Conservation (phyloP, 75 land plant genomes). For the Isoetes taiwanensis region DNA sequence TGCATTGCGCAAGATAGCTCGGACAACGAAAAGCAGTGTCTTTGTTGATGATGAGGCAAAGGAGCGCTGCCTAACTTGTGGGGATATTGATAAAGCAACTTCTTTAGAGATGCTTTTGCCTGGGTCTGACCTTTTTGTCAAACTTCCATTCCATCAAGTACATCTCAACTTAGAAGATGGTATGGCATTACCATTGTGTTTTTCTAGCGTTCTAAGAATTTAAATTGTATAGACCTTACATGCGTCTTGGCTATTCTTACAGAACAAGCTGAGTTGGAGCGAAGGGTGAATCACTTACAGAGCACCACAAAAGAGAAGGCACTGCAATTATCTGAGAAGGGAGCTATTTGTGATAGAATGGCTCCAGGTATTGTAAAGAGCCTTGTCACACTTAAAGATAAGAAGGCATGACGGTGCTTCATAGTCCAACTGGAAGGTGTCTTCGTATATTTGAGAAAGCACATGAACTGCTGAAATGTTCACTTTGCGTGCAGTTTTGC, state of each 20-base stretch:
- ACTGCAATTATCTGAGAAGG: constrained; percentile 53
- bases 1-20: constrained; percentile 62
- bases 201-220: background rate
- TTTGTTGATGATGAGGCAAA: constrained; percentile 40
- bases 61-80: constrained; percentile 73
- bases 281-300: constrained; percentile 51
- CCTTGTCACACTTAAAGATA: constrained; percentile 53
- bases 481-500: too few relatives aligned
- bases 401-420: too few relatives aligned
- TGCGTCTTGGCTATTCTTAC: background rate
- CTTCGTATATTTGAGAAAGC: too few relatives aligned
- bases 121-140: constrained; percentile 69
- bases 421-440: too few relatives aligned
- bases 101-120: constrained; percentile 64
- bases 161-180: constrained; percentile 72
- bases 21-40: constrained; percentile 74
- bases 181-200: constrained; percentile 4
- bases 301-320: constrained; percentile 73
- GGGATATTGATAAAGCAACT: constrained; percentile 56
- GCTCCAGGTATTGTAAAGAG: constrained; percentile 53
- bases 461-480: too few relatives aligned
- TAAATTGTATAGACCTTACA: background rate
- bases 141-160: constrained; percentile 70
- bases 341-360: constrained; percentile 54
- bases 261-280: constrained; percentile 62